These are phyloP conservation scores for Gastrodia elata DNA, from an alignment of 106 monocot species.

Conservation along the genomic window DNA sequence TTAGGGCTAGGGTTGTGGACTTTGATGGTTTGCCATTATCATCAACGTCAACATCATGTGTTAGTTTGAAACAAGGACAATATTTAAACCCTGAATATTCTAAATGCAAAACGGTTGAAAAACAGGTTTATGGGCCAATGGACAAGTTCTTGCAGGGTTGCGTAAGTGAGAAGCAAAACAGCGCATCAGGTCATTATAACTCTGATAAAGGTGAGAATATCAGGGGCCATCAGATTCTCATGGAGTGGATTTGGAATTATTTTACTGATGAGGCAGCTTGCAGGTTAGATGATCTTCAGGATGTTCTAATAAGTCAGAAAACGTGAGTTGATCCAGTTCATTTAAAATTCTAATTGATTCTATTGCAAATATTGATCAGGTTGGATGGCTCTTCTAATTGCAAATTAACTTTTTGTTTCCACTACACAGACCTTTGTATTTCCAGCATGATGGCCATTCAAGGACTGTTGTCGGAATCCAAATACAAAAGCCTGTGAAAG, in stretches of 20 bases:
- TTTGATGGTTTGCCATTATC: slow-evolving; percentile 55
- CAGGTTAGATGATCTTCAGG: slow-evolving; percentile 16
- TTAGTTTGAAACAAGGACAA: slow-evolving; percentile 1
- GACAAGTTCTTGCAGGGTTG: slow-evolving; percentile 56
- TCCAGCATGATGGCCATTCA: slow-evolving; percentile 96
- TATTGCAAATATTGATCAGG: background rate
- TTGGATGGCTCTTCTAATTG: background rate
- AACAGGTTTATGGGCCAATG: slow-evolving; percentile 60
- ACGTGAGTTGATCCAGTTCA: slow-evolving; percentile 50
- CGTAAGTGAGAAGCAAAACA: background rate
- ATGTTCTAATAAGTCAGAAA: slow-evolving; percentile 58
- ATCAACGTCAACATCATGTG: slow-evolving; percentile 13
- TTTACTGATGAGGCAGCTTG: slow-evolving; percentile 28
- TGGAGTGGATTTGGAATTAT: slow-evolving; percentile 93
- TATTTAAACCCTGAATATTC: background rate
- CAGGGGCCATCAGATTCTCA: slow-evolving; percentile 50
- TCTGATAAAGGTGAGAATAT: slow-evolving; percentile 17
- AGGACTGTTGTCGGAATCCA: slow-evolving; percentile 93
- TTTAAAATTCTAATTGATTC: background rate
- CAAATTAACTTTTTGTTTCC: slow-evolving; percentile 7
- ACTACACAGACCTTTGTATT: slow-evolving; percentile 73
- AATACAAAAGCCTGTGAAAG: slow-evolving; percentile 34
- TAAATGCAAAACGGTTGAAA: slow-evolving; percentile 21
- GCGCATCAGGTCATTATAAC: slow-evolving; percentile 7
- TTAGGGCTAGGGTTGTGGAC: slow-evolving; percentile 77